Evolutionary conservation across 306 rosid species (phyloP), one percentile per base, ranked within the genome.

Genomic region (Quercus ilex): DNA sequence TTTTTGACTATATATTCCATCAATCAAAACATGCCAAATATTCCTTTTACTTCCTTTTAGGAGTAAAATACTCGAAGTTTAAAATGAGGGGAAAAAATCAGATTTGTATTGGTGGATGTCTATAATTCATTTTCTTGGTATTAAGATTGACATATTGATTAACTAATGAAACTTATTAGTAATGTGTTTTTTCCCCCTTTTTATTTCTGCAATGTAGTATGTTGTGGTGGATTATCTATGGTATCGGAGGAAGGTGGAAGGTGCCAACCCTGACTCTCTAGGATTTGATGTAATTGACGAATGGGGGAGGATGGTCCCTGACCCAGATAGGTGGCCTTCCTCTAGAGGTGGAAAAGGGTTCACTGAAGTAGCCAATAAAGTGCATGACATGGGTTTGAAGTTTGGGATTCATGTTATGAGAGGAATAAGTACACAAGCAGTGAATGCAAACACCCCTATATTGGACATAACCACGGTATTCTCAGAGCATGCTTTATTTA

Each of bases 401-500:
- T 93, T 95, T 71, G 99, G 99, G 75, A 90, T 95, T 90, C 99
- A 93, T 88, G 83, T 95, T 65, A 95, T 95, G 99, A 90, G 98
- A 81, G 99, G 98, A 78, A 95, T 95, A 80, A 95, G 99, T 82
- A 93, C 99, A 25, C 99, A 95, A 83, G 97, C 96, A 20, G 92
- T 93, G 69, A 91, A 89, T 86, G 99, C 94, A n/a, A 93, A 88
- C 72, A 90, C 99, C 51, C 93, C 95, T 76, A 93, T 95, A 86
- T 82, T 95, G 77, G 99, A 95, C 77, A 62, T 77, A 74, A 75
- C 82, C 63, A 89, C 35, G 97, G 99, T 92, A 80, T 74, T 65
- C 20, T 19, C 69, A 18, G 30, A 28, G 35, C 17, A 65, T 82
- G 75, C 79, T 21, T 77, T 55, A 17, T 52, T 30, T 17, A 38